Evolutionary conservation across 2,329 filamentous ascomycete genomes (phyloP).

Genomic region (Proliferodiscus dingleyae): DNA sequence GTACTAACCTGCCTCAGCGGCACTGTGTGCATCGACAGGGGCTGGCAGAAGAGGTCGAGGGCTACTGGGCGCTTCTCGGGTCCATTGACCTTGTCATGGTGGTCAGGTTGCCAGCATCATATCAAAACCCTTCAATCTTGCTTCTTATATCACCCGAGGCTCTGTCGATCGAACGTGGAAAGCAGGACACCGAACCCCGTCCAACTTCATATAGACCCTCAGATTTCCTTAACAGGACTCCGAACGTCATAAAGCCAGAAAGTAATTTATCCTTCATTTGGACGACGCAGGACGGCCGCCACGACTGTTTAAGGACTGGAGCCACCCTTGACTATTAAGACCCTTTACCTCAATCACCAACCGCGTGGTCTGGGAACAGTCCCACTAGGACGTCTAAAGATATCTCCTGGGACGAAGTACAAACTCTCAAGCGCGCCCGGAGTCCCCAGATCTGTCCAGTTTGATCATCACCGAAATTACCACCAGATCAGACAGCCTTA

Average conservation of each 20-base stretch:
- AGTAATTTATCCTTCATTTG: constrained; percentile 31
- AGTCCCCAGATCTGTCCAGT: constrained; percentile 18
- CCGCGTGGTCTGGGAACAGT: constrained; percentile 22
- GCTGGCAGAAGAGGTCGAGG: constrained; percentile 19
- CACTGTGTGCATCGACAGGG: constrained; percentile 16
- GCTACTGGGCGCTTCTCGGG: constrained; percentile 27
- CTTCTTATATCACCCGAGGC: constrained; percentile 28
- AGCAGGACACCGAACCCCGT: constrained; percentile 25
- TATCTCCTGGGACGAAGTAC: constrained; percentile 23
- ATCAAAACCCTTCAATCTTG: constrained; percentile 28
- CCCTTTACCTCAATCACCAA: constrained; percentile 21
- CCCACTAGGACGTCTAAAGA: constrained; percentile 7
- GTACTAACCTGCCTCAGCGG: constrained; percentile 14
- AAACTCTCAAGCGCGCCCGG: constrained; percentile 29
- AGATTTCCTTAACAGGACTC: constrained; percentile 23
- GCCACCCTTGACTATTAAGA: constrained; percentile 22
- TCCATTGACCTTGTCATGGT: constrained; percentile 27
- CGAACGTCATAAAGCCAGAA: constrained; percentile 29
- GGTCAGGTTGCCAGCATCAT: constrained; percentile 28
- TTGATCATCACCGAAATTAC: constrained; percentile 21
- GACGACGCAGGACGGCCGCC: constrained; percentile 26
- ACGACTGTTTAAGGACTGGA: constrained; percentile 21
- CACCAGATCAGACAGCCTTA: constrained; percentile 26
- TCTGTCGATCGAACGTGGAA: constrained; percentile 29
- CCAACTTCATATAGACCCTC: constrained; percentile 19